Base-by-base conservation (phyloP, 176 grass and related monocot species). In the Ensete ventricosum region DNA sequence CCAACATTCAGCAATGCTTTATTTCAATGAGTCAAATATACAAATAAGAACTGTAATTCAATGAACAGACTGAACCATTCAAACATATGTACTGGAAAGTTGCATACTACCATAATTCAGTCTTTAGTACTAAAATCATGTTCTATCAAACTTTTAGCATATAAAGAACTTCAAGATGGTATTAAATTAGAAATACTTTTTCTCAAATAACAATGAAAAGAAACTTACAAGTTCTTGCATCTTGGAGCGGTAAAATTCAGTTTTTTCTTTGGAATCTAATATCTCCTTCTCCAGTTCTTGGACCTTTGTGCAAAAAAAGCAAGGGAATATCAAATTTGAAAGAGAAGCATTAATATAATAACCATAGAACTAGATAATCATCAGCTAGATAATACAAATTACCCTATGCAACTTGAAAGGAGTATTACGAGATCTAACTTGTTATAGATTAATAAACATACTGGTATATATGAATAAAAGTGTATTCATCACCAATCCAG, bases 201-300 rank as follows among this genome's bases (percentile, higher is more conserved):
- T 14, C n/a, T 5, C 17, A 20, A 60, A n/a, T n/a, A 60, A 60
- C 25, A 70, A 70, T n/a, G 20, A 17, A 21, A 22, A 77, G 52
- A 22, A 79, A 88, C 88, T 94, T 87, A 99, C 96, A 66, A 99
- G 88, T 75, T 99, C 96, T 80, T 99, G 96, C 96, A 99, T 99
- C 84, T 99, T 99, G 50, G 91, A 87, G 55, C 84, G 91, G 71
- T 86, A 95, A 82, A 91, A 95, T 54, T 99, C 86, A 14, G 76
- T 99, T 82, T 99, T 99, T 78, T 95, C 88, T 80, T 83, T 99
- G 19, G 96, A 95, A 85, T 94, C 96, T 52, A 94, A 79, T 55
- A 99, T 99, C 81, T 94, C 96, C 75, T 99, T 99, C 82, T 99
- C 96, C 83, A 99, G 80, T 71, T 89, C 96, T 95, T 99, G 86